phyloP scores from a whole-genome alignment of 23 red algal genomes.

The Gracilaria gracilis region DNA sequence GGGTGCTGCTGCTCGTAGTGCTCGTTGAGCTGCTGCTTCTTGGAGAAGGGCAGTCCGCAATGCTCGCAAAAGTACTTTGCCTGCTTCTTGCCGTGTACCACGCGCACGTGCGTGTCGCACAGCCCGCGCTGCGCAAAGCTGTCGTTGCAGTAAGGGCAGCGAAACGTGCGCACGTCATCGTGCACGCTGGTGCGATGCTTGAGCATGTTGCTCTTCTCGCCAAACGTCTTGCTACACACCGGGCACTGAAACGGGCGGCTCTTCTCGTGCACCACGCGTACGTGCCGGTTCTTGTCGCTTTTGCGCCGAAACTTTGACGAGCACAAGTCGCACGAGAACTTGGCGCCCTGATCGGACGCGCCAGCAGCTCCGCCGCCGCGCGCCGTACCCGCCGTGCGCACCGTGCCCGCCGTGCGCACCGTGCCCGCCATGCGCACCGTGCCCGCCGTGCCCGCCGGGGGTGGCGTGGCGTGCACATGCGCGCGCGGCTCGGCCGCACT shows the following conservation, averaged over 20 bases:
- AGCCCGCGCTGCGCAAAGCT: slow-evolving; percentile 63
- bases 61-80: slow-evolving; percentile 73
- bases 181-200: slow-evolving; percentile 68
- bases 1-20: slow-evolving; percentile 57
- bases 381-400: background rate
- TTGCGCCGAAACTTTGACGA: slow-evolving; percentile 53
- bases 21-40: slow-evolving; percentile 47
- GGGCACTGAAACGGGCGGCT: slow-evolving; percentile 55
- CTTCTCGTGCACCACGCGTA: slow-evolving; percentile 76
- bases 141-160: slow-evolving; percentile 54
- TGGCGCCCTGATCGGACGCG: background rate
- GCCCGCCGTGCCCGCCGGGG: background rate
- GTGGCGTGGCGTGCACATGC: background rate
- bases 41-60: slow-evolving; percentile 58
- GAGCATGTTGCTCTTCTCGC: slow-evolving; percentile 70
- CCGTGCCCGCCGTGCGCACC: background rate
- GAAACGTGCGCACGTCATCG: slow-evolving; percentile 60
- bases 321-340: slow-evolving; percentile 49
- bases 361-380: background rate
- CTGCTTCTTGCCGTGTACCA: slow-evolving; percentile 63
- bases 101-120: slow-evolving; percentile 57
- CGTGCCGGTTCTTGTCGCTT: slow-evolving; percentile 68
- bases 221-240: slow-evolving; percentile 62
- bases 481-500: background rate
- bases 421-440: background rate